These are phyloP conservation scores for Diversispora eburnea DNA, from an alignment of 192 early-diverging fungal genomes.

Conservation along the genomic window DNA sequence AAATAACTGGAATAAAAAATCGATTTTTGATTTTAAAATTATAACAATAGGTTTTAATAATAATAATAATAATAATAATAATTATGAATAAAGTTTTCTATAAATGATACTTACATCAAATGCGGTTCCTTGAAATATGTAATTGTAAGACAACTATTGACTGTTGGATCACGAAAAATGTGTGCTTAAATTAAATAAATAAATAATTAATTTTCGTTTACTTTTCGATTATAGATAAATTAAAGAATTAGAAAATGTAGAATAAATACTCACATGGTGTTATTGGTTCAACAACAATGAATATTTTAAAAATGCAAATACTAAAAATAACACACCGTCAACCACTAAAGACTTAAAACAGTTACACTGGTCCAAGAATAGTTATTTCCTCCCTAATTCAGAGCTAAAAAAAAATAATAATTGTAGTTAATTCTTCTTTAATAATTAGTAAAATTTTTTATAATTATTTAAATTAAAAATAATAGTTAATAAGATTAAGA, in stretches of 20 bases:
- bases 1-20: slow-evolving; percentile 81
- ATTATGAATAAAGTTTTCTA: too few relatives aligned
- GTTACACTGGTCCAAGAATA: slow-evolving; percentile 63
- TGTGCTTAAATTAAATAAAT: neutral
- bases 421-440: too few relatives aligned
- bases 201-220: slow-evolving; percentile 21
- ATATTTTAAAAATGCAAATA: slow-evolving; percentile 64
- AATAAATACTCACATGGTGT: slow-evolving; percentile 45
- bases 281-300: slow-evolving; percentile 63
- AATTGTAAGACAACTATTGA: neutral
- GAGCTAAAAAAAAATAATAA: slow-evolving; percentile 36
- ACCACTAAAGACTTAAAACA: slow-evolving; percentile 50
- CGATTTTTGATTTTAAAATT: slow-evolving; percentile 63
- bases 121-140: neutral
- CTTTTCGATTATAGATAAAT: neutral
- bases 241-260: neutral
- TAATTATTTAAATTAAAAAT: slow-evolving; percentile 26
- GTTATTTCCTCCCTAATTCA: slow-evolving; percentile 68
- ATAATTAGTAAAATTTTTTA: too few relatives aligned
- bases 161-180: neutral
- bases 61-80: neutral
- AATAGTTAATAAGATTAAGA: slow-evolving; percentile 53
- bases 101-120: neutral
- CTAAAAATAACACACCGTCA: slow-evolving; percentile 42
- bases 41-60: too few relatives aligned